Percentiles rank a stretch among this genome's conserved stretches.
Evolutionary conservation across 768 basidiomycete genomes (phyloP).

Genomic region (Termitomyces sp.): DNA sequence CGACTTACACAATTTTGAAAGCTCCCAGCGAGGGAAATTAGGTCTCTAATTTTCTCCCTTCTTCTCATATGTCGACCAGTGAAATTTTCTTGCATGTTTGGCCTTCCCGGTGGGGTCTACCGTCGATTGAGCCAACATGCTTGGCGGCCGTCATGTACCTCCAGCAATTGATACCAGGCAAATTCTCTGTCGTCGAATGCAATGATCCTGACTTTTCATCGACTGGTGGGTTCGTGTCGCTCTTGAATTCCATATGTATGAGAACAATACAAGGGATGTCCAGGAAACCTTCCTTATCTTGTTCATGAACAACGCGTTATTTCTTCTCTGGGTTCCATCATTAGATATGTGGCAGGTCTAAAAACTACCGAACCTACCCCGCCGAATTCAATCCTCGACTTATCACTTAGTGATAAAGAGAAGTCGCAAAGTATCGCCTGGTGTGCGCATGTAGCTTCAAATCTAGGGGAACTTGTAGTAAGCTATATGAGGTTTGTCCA

Average conservation of each 20-base stretch:
- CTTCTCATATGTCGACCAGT: constrained; percentile 5
- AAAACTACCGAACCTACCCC: constrained; percentile 23
- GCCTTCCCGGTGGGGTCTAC: constrained; percentile 60
- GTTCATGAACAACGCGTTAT: constrained; percentile 48
- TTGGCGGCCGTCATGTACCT: constrained; percentile 62
- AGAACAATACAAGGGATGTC: background rate
- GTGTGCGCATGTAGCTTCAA: constrained; percentile 57
- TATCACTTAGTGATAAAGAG: constrained; percentile 35
- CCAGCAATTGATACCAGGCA: constrained; percentile 63
- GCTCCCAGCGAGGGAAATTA: background rate
- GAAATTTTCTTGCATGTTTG: constrained; percentile 52
- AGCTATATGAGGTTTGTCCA: constrained; percentile 19
- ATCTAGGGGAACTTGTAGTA: constrained; percentile 69
- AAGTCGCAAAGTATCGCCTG: constrained; percentile 55
- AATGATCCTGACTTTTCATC: constrained; percentile 69
- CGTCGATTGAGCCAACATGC: constrained; percentile 63
- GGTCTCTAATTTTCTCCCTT: background rate
- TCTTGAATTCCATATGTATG: background rate
- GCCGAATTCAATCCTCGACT: constrained; percentile 40
- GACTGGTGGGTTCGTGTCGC: constrained; percentile 46
- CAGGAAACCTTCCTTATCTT: constrained; percentile 72
- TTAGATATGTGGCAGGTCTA: constrained; percentile 57
- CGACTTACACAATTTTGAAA: background rate
- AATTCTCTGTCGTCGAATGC: constrained; percentile 56
- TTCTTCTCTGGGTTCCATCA: constrained; percentile 52